These are phyloP conservation scores for Spergularia marina DNA, from an alignment of 148 eudicot genomes.

Conservation along the genomic window DNA sequence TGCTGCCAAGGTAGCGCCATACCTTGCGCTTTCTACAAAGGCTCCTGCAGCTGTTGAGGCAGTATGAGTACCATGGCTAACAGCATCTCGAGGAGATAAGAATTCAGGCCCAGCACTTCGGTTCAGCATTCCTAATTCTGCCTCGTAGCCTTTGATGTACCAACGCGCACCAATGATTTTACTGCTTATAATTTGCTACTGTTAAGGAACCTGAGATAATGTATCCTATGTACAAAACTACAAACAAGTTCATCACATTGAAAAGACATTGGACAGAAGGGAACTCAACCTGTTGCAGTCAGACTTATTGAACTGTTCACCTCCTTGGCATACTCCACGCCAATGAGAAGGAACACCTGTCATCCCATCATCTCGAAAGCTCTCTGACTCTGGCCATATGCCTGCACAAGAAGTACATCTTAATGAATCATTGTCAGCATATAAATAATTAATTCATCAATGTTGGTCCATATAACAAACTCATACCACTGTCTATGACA, in stretches of 20 bases:
- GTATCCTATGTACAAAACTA: slow-evolving; percentile 3
- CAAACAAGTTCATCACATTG: background rate
- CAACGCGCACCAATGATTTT: slow-evolving; percentile 24
- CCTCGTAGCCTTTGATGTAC: slow-evolving; percentile 19
- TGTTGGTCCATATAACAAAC: background rate
- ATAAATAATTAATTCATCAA: no score
- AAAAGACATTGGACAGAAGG: background rate
- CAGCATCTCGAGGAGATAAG: slow-evolving; percentile 20
- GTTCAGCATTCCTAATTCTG: slow-evolving; percentile 13
- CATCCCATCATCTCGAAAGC: slow-evolving; percentile 45
- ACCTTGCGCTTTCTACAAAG: background rate
- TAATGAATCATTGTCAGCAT: background rate
- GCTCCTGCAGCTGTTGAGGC: slow-evolving; percentile 18
- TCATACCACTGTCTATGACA: slow-evolving; percentile 44
- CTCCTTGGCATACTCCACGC: slow-evolving; percentile 49
- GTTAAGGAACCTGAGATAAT: no score
- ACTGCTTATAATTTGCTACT: slow-evolving; percentile 29
- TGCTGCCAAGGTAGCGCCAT: background rate
- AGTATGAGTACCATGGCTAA: slow-evolving; percentile 22
- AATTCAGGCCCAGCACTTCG: background rate
- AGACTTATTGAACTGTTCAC: slow-evolving; percentile 40
- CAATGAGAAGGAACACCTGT: slow-evolving; percentile 38
- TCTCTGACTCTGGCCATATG: slow-evolving; percentile 55
- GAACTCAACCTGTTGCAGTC: slow-evolving; percentile 43
- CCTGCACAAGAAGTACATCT: slow-evolving; percentile 7